Evolutionary conservation across 176 grass and related monocot genomes (phyloP).

Genomic region (Triticum turgidum): DNA sequence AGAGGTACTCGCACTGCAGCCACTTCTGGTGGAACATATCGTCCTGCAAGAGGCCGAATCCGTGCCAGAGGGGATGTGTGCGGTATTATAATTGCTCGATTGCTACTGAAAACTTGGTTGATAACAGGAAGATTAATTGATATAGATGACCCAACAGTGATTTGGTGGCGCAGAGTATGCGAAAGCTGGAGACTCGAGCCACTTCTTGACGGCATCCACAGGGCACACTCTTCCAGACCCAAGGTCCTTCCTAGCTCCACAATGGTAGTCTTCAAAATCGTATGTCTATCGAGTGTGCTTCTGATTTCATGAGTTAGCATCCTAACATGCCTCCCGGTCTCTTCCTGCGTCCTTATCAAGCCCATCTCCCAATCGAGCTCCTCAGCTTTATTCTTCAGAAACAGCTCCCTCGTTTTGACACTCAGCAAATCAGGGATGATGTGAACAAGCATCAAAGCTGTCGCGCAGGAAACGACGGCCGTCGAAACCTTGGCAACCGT

Average conservation of each 20-base stretch:
- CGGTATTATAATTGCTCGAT: conserved; percentile 67
- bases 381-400: conserved; percentile 70
- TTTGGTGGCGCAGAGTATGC: conserved; percentile 64
- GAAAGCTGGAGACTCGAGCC: conserved; percentile 69
- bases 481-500: conserved; percentile 63
- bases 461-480: conserved; percentile 65
- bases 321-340: conserved; percentile 62
- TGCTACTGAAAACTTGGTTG: conserved; percentile 73
- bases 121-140: conserved; percentile 68
- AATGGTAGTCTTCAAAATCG: conserved; percentile 73
- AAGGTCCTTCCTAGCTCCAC: conserved; percentile 68
- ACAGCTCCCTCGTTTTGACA: conserved; percentile 65
- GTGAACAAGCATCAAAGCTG: conserved; percentile 75
- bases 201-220: conserved; percentile 73
- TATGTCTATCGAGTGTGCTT: conserved; percentile 72
- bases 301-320: conserved; percentile 86
- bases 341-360: conserved; percentile 63
- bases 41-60: conserved; percentile 43
- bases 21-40: conserved; percentile 79
- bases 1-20: conserved; percentile 80
- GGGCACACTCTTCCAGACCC: conserved; percentile 60
- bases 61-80: conserved; percentile 63
- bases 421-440: conserved; percentile 76
- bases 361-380: conserved; percentile 81
- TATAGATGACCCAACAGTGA: conserved; percentile 50